phyloP scores from a whole-genome alignment of 768 basidiomycete species.

The Asterophora lycoperdoides region DNA sequence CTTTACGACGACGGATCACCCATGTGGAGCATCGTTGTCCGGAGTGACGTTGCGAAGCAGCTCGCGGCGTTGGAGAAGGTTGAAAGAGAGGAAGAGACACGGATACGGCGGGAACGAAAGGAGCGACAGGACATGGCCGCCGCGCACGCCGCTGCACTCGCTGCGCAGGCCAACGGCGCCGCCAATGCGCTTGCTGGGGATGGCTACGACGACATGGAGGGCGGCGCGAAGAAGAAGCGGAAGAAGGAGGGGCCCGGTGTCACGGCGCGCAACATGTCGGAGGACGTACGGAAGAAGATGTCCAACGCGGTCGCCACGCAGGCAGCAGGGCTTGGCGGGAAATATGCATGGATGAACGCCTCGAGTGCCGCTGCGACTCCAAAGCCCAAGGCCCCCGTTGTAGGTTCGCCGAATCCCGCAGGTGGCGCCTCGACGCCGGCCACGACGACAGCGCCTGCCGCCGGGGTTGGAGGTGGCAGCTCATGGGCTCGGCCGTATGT shows the following conservation, averaged over 20 bases:
- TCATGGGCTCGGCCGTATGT: conserved; percentile 65
- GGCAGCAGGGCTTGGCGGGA: conserved; percentile 78
- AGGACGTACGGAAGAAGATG: conserved; percentile 90
- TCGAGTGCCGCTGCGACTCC: conserved; percentile 44
- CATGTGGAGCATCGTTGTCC: conserved; percentile 79
- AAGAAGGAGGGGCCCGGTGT: conserved; percentile 83
- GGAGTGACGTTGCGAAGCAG: conserved; percentile 79
- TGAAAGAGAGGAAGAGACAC: conserved; percentile 82
- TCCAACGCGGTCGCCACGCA: conserved; percentile 86
- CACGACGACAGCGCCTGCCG: conserved; percentile 24
- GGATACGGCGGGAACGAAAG: conserved; percentile 70
- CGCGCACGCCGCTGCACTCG: conserved; percentile 60
- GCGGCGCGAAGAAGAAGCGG: conserved; percentile 69
- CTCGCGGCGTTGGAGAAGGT: conserved; percentile 68
- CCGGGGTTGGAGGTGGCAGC: conserved; percentile 27
- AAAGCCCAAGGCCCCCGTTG: conserved; percentile 22
- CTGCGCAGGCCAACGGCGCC: conserved; percentile 49
- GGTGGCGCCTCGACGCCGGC: not conserved
- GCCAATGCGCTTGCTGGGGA: conserved; percentile 20
- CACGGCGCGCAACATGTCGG: conserved; percentile 84
- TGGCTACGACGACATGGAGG: conserved; percentile 43
- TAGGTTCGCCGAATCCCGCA: conserved; percentile 11
- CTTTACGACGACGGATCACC: conserved; percentile 63
- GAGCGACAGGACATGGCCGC: conserved; percentile 71
- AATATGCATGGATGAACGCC: conserved; percentile 87